Evolutionary conservation across 1,284 basidiomycete genomes (phyloP).

Genomic region (Coniophora puteana): DNA sequence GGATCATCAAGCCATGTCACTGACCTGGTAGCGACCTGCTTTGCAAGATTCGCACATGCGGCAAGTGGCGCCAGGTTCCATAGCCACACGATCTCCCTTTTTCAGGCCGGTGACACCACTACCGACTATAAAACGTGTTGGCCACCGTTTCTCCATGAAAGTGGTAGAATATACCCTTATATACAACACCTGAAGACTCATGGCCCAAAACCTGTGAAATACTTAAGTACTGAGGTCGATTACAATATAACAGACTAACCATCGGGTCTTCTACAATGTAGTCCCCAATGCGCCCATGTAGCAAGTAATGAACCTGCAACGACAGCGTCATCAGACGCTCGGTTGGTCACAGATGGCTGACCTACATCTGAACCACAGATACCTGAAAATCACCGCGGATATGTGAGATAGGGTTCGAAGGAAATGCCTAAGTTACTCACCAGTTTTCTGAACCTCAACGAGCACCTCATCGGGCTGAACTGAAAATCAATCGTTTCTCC

Average conservation of each 20-base stretch:
- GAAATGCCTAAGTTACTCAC: conserved; percentile 33
- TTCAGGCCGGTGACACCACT: conserved; percentile 44
- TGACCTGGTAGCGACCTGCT: conserved; percentile 75
- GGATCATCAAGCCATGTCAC: conserved; percentile 10
- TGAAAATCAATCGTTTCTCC: too few species aligned
- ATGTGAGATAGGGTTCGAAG: conserved; percentile 1
- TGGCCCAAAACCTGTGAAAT: conserved; percentile 48
- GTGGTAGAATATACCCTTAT: conserved; percentile 22
- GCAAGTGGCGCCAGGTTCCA: conserved; percentile 82
- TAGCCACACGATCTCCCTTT: conserved; percentile 82
- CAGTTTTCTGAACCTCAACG: conserved; percentile 90
- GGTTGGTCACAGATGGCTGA: not conserved
- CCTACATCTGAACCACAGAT: conserved; percentile 87
- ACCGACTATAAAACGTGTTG: conserved; percentile 22
- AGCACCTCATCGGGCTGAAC: conserved; percentile 80
- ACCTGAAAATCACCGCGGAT: conserved; percentile 40
- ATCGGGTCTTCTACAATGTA: conserved; percentile 78
- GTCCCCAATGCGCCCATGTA: conserved; percentile 74
- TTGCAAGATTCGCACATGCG: conserved; percentile 73
- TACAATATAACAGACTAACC: conserved; percentile 35
- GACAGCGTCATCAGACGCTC: conserved; percentile 5
- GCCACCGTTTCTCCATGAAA: not conserved
- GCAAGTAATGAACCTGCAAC: conserved; percentile 69
- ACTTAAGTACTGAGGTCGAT: conserved; percentile 3
- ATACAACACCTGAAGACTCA: conserved; percentile 52